These are phyloP conservation scores for Adansonia gregorii DNA, from an alignment of 441 rosid genomes.

Conservation along the genomic window DNA sequence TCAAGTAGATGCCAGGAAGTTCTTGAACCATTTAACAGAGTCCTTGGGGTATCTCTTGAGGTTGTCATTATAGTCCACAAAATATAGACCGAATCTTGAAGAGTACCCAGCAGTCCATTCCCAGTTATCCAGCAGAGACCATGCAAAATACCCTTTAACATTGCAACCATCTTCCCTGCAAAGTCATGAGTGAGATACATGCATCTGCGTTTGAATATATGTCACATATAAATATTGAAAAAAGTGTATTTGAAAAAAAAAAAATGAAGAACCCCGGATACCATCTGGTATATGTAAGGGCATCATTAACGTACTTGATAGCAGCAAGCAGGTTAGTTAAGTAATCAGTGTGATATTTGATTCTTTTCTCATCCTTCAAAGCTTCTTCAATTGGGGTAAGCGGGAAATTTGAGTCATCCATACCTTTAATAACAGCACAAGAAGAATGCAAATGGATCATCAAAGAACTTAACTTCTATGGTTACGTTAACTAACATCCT, in stretches of 20 bases:
- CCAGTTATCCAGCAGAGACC: slow-evolving; percentile 96
- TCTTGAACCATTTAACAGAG: slow-evolving; percentile 90
- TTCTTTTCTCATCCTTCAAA: slow-evolving; percentile 75
- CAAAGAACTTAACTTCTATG: background rate
- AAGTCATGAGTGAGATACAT: too few relatives aligned
- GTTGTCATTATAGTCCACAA: slow-evolving; percentile 77
- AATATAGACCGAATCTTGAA: slow-evolving; percentile 92
- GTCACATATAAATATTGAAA: background rate
- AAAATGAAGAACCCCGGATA: background rate
- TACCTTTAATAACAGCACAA: slow-evolving; percentile 50
- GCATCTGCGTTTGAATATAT: too few relatives aligned
- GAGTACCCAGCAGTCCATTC: slow-evolving; percentile 91
- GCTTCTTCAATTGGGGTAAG: slow-evolving; percentile 57
- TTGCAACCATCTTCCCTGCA: slow-evolving; percentile 93
- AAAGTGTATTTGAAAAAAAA: background rate
- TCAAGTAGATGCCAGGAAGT: slow-evolving; percentile 55
- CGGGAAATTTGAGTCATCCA: slow-evolving; percentile 72
- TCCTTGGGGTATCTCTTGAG: slow-evolving; percentile 91
- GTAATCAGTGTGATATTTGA: slow-evolving; percentile 81
- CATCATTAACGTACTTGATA: slow-evolving; percentile 50
- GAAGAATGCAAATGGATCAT: background rate
- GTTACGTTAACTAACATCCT: too few relatives aligned
- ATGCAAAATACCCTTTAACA: slow-evolving; percentile 90
- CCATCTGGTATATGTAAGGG: background rate
- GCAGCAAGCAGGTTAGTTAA: slow-evolving; percentile 74